Conservation (phyloP, 2,329 filamentous ascomycete species). For the Rugonectria rugulosa region DNA sequence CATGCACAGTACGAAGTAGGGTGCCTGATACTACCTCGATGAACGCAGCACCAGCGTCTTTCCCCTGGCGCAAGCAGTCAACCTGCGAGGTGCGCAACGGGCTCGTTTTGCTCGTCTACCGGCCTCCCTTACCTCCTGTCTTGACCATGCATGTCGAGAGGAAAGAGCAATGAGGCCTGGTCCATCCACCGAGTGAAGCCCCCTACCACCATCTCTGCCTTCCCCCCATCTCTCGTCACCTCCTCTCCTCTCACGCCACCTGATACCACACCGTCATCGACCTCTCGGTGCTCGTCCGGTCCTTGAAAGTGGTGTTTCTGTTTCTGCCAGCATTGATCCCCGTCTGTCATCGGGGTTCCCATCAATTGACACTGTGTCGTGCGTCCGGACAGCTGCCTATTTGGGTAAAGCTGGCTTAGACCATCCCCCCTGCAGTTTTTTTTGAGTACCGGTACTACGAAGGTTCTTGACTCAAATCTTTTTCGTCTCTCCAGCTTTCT, state of each 20-base stretch:
- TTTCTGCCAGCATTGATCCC: slow-evolving; percentile 16
- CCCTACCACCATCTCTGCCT: slow-evolving; percentile 13
- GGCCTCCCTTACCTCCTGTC: slow-evolving; percentile 10
- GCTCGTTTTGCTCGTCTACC: no score
- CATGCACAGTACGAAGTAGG: not conserved
- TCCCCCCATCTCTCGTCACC: slow-evolving; percentile 3
- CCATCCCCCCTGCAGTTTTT: slow-evolving; percentile 26
- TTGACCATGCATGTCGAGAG: slow-evolving; percentile 1
- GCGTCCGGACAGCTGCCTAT: slow-evolving; percentile 36
- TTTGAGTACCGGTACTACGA: no score
- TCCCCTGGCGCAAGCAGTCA: not conserved
- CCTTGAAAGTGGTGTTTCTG: slow-evolving; percentile 11
- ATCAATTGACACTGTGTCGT: slow-evolving; percentile 32
- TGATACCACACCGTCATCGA: slow-evolving; percentile 25
- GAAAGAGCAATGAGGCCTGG: not conserved
- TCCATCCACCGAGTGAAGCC: not conserved
- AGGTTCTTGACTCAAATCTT: slow-evolving; percentile 16
- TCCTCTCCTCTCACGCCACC: slow-evolving; percentile 20
- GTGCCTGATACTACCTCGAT: no score
- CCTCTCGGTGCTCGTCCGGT: slow-evolving; percentile 4
- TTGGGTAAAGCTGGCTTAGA: slow-evolving; percentile 27
- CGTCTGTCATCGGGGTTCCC: slow-evolving; percentile 11
- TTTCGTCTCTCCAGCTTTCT: not conserved
- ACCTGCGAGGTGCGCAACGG: not conserved
- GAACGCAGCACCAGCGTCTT: not conserved